Percentiles rank a stretch among this genome's conserved stretches.
Conservation (phyloP, 495 filamentous ascomycete genomes). For the Penicillium soppii region DNA sequence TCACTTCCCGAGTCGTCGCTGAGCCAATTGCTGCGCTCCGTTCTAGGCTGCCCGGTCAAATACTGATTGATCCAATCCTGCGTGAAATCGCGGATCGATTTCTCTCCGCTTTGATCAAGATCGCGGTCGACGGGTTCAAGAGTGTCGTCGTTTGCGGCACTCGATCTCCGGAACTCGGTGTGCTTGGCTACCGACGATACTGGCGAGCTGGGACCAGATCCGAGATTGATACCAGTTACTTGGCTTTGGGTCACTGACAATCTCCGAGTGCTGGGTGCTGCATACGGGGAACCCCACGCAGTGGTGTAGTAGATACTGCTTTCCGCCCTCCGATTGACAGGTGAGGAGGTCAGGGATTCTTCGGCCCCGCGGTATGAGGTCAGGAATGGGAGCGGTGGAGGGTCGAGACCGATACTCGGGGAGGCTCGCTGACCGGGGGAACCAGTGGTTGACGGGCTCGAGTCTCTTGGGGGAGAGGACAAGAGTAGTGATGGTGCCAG, state of each 20-base stretch:
- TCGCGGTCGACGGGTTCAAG: slow-evolving; percentile 25
- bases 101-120: slow-evolving; percentile 38
- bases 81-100: slow-evolving; percentile 58
- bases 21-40: slow-evolving; percentile 68
- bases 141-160: slow-evolving; percentile 22
- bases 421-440: slow-evolving; percentile 34
- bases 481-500: slow-evolving; percentile 32
- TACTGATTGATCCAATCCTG: slow-evolving; percentile 79
- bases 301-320: slow-evolving; percentile 61
- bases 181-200: slow-evolving; percentile 47
- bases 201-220: slow-evolving; percentile 39
- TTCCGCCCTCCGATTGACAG: slow-evolving; percentile 41
- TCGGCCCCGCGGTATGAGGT: slow-evolving; percentile 29
- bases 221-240: slow-evolving; percentile 34
- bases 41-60: slow-evolving; percentile 57
- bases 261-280: slow-evolving; percentile 50
- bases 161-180: slow-evolving; percentile 54
- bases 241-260: slow-evolving; percentile 46
- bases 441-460: slow-evolving; percentile 37
- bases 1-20: slow-evolving; percentile 69
- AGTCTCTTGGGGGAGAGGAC: slow-evolving; percentile 37
- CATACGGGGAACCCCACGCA: slow-evolving; percentile 75
- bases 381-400: slow-evolving; percentile 36
- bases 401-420: slow-evolving; percentile 32
- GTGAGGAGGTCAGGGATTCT: slow-evolving; percentile 44